A percentile compares a stretch with the other conserved stretches of the same genome.
Conservation (phyloP, 805 yeast species). For the Metschnikowia chrysomelidarum region DNA sequence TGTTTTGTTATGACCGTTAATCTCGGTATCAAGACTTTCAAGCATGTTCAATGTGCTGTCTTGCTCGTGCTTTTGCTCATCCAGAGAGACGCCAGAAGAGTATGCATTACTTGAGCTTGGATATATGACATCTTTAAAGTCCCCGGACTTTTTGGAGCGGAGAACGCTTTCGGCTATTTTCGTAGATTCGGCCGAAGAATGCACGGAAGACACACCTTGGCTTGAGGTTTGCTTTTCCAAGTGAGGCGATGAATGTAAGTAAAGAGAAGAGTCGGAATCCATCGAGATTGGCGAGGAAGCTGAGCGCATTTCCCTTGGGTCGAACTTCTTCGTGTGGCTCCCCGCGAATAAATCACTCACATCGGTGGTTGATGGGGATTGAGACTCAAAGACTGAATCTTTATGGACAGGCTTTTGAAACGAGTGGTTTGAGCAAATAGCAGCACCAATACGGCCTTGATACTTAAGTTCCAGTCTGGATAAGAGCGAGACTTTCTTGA, state of each 20-base stretch:
- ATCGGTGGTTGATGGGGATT: conserved; percentile 1
- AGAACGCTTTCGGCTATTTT: too few species aligned
- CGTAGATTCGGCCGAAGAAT: too few species aligned
- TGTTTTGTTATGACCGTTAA: too few species aligned
- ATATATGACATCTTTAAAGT: too few species aligned
- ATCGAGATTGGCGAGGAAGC: conserved; percentile 4
- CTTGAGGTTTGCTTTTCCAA: too few species aligned
- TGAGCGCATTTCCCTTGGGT: background rate
- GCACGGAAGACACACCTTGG: too few species aligned
- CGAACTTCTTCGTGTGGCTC: background rate
- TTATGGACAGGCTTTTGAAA: conserved; percentile 1
- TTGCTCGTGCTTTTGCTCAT: too few species aligned
- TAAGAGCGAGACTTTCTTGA: conserved; percentile 40
- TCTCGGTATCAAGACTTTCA: too few species aligned
- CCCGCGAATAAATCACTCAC: background rate
- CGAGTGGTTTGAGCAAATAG: conserved; percentile 19
- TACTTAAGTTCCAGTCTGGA: conserved; percentile 18
- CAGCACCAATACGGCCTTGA: conserved; percentile 34
- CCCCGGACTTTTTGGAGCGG: too few species aligned
- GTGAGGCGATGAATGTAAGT: background rate
- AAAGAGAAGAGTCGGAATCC: background rate
- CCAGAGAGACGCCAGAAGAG: too few species aligned
- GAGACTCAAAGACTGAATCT: background rate
- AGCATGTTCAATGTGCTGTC: too few species aligned
- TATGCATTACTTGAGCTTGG: too few species aligned